These are phyloP conservation scores for Acer campestre DNA, from an alignment of 345 rosid genomes.

Conservation along the genomic window DNA sequence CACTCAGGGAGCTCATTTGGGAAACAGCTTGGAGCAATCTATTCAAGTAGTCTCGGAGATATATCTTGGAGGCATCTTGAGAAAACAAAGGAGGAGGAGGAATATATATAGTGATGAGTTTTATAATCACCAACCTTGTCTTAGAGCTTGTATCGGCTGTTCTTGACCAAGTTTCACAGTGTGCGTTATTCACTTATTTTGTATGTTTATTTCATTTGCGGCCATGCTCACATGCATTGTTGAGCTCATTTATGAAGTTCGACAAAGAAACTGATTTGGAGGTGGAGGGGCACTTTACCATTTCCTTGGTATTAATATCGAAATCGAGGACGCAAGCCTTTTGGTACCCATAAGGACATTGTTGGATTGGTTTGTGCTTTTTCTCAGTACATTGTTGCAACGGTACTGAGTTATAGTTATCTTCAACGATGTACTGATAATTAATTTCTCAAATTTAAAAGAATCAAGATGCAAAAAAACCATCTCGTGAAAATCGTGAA, in stretches of 20 bases:
- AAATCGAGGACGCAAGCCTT: neutral
- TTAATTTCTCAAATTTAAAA: neutral
- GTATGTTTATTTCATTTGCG: slow-evolving; percentile 11
- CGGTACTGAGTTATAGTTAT: neutral
- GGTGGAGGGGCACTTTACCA: neutral
- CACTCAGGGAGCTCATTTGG: neutral
- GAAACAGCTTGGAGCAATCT: neutral
- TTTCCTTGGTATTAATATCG: slow-evolving; percentile 4
- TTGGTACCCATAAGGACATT: slow-evolving; percentile 10
- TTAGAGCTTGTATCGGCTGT: slow-evolving; percentile 14
- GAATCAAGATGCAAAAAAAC: neutral
- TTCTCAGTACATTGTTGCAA: neutral
- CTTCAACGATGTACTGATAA: neutral
- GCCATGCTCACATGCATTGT: neutral
- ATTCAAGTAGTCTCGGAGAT: neutral
- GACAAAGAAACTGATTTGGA: neutral
- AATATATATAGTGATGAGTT: neutral
- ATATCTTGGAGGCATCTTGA: neutral
- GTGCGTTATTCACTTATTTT: neutral
- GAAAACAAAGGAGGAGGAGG: neutral
- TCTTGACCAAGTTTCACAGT: neutral
- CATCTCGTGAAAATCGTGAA: too few species aligned
- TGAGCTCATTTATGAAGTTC: slow-evolving; percentile 9
- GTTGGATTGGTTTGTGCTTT: neutral
- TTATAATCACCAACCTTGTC: neutral